phyloP scores from a whole-genome alignment of 2,329 filamentous ascomycete species.

The Monilinia fructicola region DNA sequence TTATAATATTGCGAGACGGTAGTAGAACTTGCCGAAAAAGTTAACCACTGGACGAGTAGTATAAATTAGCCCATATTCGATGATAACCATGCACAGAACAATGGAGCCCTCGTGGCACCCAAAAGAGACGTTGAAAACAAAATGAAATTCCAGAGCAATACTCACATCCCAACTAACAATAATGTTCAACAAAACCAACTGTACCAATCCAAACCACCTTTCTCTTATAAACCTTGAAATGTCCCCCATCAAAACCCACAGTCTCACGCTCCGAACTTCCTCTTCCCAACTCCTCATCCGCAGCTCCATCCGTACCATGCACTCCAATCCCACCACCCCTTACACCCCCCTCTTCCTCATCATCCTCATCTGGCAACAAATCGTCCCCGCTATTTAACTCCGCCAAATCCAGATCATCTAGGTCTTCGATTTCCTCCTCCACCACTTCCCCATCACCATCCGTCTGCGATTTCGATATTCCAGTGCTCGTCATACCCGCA shows the following conservation, averaged over 20 bases:
- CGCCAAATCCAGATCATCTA: conserved; percentile 29
- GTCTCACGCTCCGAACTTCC: background rate
- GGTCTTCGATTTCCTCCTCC: conserved; percentile 27
- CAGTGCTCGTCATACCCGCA: conserved; percentile 24
- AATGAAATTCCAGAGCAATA: conserved; percentile 35
- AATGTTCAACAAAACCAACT: conserved; percentile 85
- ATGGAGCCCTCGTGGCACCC: background rate
- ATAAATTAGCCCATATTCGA: conserved; percentile 22
- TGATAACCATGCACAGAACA: background rate
- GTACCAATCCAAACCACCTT: conserved; percentile 83
- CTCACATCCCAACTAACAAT: conserved; percentile 94
- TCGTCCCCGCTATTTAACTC: conserved; percentile 39
- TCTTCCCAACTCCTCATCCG: conserved; percentile 9
- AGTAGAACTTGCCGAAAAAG: conserved; percentile 79
- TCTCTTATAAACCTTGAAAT: conserved; percentile 70
- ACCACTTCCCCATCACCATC: conserved; percentile 24
- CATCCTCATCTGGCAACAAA: conserved; percentile 31
- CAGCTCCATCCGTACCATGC: conserved; percentile 1
- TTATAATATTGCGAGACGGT: conserved; percentile 73
- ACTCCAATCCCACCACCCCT: conserved; percentile 12
- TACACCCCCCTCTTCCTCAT: conserved; percentile 26
- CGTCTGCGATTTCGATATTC: conserved; percentile 29
- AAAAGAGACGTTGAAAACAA: background rate
- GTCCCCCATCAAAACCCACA: background rate
- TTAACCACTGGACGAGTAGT: conserved; percentile 70